Conservation (phyloP, 352 stramenopile genomes). For the Globisporangium carolinianum region DNA sequence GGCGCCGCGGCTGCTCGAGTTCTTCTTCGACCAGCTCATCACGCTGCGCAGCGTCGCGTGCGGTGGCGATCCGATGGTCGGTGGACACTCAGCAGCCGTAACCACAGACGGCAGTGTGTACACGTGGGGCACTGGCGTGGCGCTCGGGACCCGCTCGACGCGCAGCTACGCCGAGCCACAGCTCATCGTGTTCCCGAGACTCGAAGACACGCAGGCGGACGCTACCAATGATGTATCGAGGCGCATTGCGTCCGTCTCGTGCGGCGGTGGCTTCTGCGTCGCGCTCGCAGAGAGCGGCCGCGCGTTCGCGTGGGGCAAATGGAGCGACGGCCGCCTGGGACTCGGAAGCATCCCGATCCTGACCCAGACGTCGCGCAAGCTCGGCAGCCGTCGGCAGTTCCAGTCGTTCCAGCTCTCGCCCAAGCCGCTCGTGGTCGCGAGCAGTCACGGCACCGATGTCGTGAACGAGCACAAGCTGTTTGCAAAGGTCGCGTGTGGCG, state of each 20-base stretch:
- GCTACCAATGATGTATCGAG: background rate
- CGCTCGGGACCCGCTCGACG: slow-evolving; percentile 33
- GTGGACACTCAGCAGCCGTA: slow-evolving; percentile 65
- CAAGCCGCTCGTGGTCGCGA: slow-evolving; percentile 5
- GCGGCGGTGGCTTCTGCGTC: slow-evolving; percentile 77
- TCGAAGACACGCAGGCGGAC: background rate
- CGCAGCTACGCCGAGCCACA: slow-evolving; percentile 32
- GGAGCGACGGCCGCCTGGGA: slow-evolving; percentile 60
- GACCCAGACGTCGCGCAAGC: slow-evolving; percentile 25
- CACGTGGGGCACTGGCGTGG: slow-evolving; percentile 68
- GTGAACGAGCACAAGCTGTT: slow-evolving; percentile 6
- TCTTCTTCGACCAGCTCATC: slow-evolving; percentile 45
- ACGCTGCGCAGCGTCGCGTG: slow-evolving; percentile 34
- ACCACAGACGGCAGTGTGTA: slow-evolving; percentile 48
- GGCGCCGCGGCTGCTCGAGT: slow-evolving; percentile 33
- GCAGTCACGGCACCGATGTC: too few relatives aligned
- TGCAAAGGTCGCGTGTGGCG: slow-evolving; percentile 50
- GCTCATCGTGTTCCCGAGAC: slow-evolving; percentile 17
- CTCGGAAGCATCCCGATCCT: slow-evolving; percentile 56
- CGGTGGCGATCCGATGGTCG: slow-evolving; percentile 45
- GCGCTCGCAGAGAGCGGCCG: slow-evolving; percentile 42
- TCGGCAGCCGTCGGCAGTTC: slow-evolving; percentile 39
- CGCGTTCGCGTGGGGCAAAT: slow-evolving; percentile 81
- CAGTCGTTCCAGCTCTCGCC: slow-evolving; percentile 51
- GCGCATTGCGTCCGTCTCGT: slow-evolving; percentile 31